phyloP scores from a whole-genome alignment of 2,329 filamentous ascomycete genomes.

The Aspergillus spinulosporus region DNA sequence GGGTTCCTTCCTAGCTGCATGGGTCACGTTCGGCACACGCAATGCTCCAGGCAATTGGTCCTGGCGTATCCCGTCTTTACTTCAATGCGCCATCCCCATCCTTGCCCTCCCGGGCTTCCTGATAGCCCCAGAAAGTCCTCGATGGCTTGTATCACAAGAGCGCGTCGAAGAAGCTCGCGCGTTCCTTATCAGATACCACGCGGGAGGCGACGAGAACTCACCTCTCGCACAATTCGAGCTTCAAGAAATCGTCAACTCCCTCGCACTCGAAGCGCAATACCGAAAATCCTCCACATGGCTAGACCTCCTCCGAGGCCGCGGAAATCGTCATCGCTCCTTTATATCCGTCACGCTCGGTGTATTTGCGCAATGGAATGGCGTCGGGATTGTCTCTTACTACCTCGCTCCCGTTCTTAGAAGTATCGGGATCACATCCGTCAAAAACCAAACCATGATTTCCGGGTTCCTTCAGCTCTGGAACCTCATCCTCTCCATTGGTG shows the following conservation, averaged over 20 bases:
- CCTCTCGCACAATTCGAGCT: background rate
- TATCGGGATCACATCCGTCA: background rate
- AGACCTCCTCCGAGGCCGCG: background rate
- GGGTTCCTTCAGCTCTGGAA: slow-evolving; percentile 4
- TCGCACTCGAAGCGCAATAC: background rate
- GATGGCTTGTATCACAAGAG: slow-evolving; percentile 65
- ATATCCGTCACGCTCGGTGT: background rate
- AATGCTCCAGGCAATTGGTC: background rate
- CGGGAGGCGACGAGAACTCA: background rate
- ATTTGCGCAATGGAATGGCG: background rate
- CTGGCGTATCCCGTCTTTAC: slow-evolving; percentile 7
- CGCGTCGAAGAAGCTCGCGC: slow-evolving; percentile 61
- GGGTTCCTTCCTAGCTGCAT: background rate
- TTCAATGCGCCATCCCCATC: slow-evolving; percentile 52
- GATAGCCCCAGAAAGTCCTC: slow-evolving; percentile 62
- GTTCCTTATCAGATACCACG: slow-evolving; percentile 48
- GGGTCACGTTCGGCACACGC: slow-evolving; percentile 1
- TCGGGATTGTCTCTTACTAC: slow-evolving; percentile 1
- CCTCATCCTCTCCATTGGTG: background rate
- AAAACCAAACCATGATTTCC: background rate
- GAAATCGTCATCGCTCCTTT: background rate
- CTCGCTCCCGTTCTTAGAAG: background rate
- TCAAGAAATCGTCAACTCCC: background rate
- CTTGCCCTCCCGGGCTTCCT: slow-evolving; percentile 60
- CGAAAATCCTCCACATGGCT: background rate